These are phyloP conservation scores for Hypoxylon lienhwacheense DNA, from an alignment of 495 filamentous ascomycete species.

Conservation along the genomic window DNA sequence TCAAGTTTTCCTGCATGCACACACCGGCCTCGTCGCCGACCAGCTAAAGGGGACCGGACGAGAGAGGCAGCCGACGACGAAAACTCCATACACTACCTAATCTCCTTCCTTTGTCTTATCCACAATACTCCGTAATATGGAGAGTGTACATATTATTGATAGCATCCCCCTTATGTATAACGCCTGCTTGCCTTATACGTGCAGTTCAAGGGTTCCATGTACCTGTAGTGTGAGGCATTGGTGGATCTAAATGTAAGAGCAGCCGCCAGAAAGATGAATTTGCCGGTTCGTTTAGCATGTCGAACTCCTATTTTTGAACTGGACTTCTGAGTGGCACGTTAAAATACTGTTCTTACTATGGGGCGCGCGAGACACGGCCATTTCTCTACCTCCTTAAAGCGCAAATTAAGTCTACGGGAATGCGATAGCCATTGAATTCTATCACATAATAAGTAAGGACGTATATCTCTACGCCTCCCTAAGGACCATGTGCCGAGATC, in stretches of 20 bases:
- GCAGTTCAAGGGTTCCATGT: conserved; percentile 11
- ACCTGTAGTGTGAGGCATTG: conserved; percentile 1
- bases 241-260: conserved; percentile 28
- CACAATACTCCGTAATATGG: conserved; percentile 9
- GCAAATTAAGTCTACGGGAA: too few relatives aligned
- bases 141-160: conserved; percentile 2
- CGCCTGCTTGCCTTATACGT: conserved; percentile 11
- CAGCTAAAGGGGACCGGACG: conserved; percentile 6
- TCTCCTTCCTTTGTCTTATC: conserved; percentile 11
- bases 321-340: too few relatives aligned
- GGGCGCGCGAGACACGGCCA: too few relatives aligned
- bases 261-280: conserved; percentile 28
- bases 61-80: conserved; percentile 27
- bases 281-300: background rate
- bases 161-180: too few relatives aligned
- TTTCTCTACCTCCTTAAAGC: too few relatives aligned
- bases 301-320: too few relatives aligned
- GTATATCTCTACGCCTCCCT: too few relatives aligned
- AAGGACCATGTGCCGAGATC: conserved; percentile 12
- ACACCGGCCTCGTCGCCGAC: conserved; percentile 4
- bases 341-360: too few relatives aligned
- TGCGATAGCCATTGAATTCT: conserved; percentile 21
- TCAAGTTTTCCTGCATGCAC: conserved; percentile 1
- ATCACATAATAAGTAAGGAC: too few relatives aligned
- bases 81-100: too few relatives aligned